These are phyloP conservation scores for Glarea lozoyensis DNA, from an alignment of 495 filamentous ascomycete species.

Conservation along the genomic window DNA sequence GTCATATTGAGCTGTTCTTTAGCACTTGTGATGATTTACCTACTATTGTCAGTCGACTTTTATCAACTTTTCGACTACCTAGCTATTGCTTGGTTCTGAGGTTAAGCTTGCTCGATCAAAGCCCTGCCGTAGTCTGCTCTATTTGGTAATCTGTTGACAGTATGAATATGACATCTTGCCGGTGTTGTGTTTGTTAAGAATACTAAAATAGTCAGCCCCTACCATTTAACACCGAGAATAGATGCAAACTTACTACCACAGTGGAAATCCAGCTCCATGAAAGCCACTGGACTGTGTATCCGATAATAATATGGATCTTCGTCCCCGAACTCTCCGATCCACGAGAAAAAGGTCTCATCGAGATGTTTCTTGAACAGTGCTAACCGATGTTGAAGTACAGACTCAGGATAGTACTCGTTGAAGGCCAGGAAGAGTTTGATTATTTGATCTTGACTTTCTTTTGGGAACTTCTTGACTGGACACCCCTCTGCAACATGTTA, in stretches of 20 bases:
- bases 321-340: conserved; percentile 61
- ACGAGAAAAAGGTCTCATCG: conserved; percentile 62
- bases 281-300: conserved; percentile 62
- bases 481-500: conserved; percentile 39
- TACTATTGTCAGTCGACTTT: too few species aligned
- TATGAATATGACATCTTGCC: conserved; percentile 71
- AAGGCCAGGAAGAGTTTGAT: conserved; percentile 49
- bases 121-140: conserved; percentile 64
- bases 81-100: too few species aligned
- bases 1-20: too few species aligned
- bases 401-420: conserved; percentile 51
- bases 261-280: conserved; percentile 74
- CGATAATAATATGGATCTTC: conserved; percentile 68
- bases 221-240: neutral
- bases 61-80: too few species aligned
- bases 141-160: conserved; percentile 60
- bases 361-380: conserved; percentile 41
- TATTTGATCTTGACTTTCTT: conserved; percentile 41
- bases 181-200: conserved; percentile 65
- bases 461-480: conserved; percentile 33
- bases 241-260: conserved; percentile 37
- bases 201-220: conserved; percentile 27
- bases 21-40: too few species aligned
- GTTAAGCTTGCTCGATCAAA: conserved; percentile 25
- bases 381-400: conserved; percentile 41